phyloP scores from a whole-genome alignment of 78 protist genomes.

The slime mould (Dictyostelium discoideum) region dicty_2.7 NC_007090.3:2040001-2040500 shows the following conservation, averaged over 20 bases:
- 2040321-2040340: slow-evolving; percentile 1
- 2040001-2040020: slow-evolving; percentile 89
- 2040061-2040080: slow-evolving; percentile 71
- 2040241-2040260: slow-evolving; percentile 6
- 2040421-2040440: background rate
- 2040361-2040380: background rate
- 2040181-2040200: slow-evolving; percentile 56
- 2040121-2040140: slow-evolving; percentile 64
- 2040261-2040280: slow-evolving; percentile 26
- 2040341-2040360: background rate
- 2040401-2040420: background rate
- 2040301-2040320: background rate
- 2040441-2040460: background rate
- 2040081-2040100: slow-evolving; percentile 55
- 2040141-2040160: slow-evolving; percentile 84
- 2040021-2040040: slow-evolving; percentile 68
- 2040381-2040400: background rate
- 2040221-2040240: slow-evolving; percentile 36
- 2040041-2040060: slow-evolving; percentile 87
- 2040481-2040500: background rate
- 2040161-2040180: slow-evolving; percentile 46
- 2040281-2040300: background rate
- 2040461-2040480: background rate
- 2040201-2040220: slow-evolving; percentile 41
- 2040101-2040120: slow-evolving; percentile 68